These are phyloP conservation scores for Theileria parva DNA, from an alignment of 169 alveolate genomes.

Conservation along the genomic window DNA sequence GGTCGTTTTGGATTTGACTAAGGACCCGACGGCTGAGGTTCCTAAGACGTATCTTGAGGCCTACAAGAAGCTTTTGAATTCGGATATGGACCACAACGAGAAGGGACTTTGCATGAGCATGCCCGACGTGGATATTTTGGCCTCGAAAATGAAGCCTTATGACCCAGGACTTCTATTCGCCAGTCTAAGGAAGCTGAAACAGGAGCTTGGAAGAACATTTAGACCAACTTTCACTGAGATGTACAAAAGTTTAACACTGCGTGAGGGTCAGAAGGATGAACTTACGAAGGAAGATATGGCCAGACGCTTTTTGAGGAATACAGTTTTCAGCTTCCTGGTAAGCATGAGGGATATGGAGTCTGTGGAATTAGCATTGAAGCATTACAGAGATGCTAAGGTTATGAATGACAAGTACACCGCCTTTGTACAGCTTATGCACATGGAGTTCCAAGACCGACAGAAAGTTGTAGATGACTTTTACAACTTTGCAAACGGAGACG, in stretches of 20 bases:
- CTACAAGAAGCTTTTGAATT: constrained; percentile 26
- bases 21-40: constrained; percentile 2
- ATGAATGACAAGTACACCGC: constrained; percentile 63
- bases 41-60: constrained; percentile 30
- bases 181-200: constrained; percentile 21
- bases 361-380: constrained; percentile 51
- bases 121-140: constrained; percentile 65
- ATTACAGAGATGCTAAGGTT: constrained; percentile 29
- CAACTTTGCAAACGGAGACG: constrained; percentile 62
- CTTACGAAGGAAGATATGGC: constrained; percentile 65
- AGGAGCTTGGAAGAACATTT: constrained; percentile 25
- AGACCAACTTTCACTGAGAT: constrained; percentile 19
- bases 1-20: constrained; percentile 27
- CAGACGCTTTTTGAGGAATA: constrained; percentile 56
- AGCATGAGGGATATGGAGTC: constrained; percentile 40
- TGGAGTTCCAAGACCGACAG: constrained; percentile 57
- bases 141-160: constrained; percentile 47
- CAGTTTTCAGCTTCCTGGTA: constrained; percentile 53
- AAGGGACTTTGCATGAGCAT: constrained; percentile 62
- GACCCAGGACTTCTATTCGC: constrained; percentile 51
- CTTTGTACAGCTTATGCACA: constrained; percentile 58
- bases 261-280: constrained; percentile 32
- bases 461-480: constrained; percentile 52
- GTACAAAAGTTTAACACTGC: constrained; percentile 31
- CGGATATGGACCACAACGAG: constrained; percentile 47